A percentile compares a stretch with the other conserved stretches of the same genome.
These are phyloP conservation scores for Phoma sp. DNA, from an alignment of 2,329 filamentous ascomycete species.

Conservation along the genomic window DNA sequence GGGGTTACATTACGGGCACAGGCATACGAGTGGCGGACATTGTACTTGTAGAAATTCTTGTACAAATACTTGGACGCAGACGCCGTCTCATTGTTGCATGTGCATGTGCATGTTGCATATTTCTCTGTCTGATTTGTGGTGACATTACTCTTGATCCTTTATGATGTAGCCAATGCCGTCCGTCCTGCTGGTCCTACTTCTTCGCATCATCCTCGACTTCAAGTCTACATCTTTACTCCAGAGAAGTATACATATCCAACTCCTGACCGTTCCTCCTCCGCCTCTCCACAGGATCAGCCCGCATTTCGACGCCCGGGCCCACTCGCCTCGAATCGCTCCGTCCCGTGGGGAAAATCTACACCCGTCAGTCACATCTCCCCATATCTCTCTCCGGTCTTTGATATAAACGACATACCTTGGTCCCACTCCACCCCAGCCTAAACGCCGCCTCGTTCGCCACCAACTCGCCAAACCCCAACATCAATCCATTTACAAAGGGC, in stretches of 20 bases:
- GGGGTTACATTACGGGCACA: constrained; percentile 3
- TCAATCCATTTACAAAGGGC: constrained; percentile 96
- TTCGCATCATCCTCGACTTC: no score
- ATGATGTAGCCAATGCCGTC: background rate
- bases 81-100: constrained; percentile 18
- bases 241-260: constrained; percentile 70
- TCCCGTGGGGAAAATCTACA: constrained; percentile 65
- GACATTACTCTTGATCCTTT: no score
- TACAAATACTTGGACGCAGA: constrained; percentile 27
- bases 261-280: constrained; percentile 61
- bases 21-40: constrained; percentile 1
- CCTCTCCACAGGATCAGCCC: constrained; percentile 68
- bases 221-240: constrained; percentile 62
- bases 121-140: constrained; percentile 7
- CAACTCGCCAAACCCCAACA: constrained; percentile 96
- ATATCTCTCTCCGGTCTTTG: background rate
- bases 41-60: constrained; percentile 20
- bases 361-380: background rate
- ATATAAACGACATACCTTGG: constrained; percentile 71
- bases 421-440: constrained; percentile 89
- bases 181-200: no score
- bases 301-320: constrained; percentile 83
- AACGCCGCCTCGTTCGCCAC: constrained; percentile 97
- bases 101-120: background rate
- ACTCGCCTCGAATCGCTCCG: constrained; percentile 68